Evolutionary conservation across 2,329 filamentous ascomycete species (phyloP), one percentile per base, ranked within the genome.

Genomic region (Helicocarpus griseus): DNA sequence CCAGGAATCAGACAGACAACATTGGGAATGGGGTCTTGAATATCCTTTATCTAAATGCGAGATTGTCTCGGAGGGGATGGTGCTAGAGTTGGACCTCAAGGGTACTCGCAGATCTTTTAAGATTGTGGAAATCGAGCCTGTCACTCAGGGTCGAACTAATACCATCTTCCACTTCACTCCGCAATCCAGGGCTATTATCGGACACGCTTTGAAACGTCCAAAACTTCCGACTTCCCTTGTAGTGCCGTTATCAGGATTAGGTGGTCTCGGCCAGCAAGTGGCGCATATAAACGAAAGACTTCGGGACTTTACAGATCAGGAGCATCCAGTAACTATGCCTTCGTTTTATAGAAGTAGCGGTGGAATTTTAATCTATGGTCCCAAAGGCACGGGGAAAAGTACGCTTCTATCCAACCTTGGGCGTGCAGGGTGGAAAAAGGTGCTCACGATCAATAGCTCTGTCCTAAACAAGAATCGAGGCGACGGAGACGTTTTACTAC

Each of bases 311-410:
- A 75, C 74, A 43, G 47, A 57, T 22, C 56, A 60, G 35, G 52
- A 56, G 14, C 62, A 58, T 29, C 59, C 55, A 6, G 33, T 64
- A 35, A 57, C 54, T n/a, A 68, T 70, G 71, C 73, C 63, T 51
- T 61, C 57, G 40, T 77, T 65, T 51, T 71, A 66, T 58, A 64
- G 60, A 60, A 65, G 63, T 60, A 69, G 58, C 71, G 78, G 78
- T 49, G 82, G 81, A 0, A 77, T 93, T 33, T 76, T 93, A 22
- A 74, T 96, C 4, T 84, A 94, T 64, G 91, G 91, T 13, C 83
- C 87, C 17, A 80, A 81, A 55, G 90, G 91, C 9, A 94, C 87
- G 0, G 91, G 91, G 22, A 96, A 96, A 70, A 85, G 82, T 0
- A 77, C 86, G 56, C 73, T 96, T 0, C 72, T 96, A 1, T 67